Evolutionary conservation across 2,329 filamentous ascomycete genomes (phyloP).

Genomic region (Stagonosporopsis vannaccii): DNA sequence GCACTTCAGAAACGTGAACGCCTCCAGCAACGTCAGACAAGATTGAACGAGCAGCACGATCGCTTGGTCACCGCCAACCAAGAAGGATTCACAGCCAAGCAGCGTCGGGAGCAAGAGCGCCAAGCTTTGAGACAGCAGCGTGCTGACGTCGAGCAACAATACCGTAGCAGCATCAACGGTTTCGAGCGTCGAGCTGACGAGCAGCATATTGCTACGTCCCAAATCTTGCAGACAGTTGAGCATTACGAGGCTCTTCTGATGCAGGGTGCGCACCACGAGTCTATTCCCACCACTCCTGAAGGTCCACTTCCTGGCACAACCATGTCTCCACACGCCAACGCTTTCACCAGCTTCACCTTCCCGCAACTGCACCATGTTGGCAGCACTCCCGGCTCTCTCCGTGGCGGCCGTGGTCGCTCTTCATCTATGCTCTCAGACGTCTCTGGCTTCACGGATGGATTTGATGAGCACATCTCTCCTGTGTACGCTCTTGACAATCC

Average conservation of each 20-base stretch:
- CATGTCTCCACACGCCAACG: constrained; percentile 45
- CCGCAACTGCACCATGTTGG: constrained; percentile 41
- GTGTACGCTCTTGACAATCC: constrained; percentile 44
- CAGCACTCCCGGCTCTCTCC: constrained; percentile 45
- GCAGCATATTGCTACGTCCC: constrained; percentile 46
- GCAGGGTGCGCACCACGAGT: constrained; percentile 49
- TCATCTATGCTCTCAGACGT: constrained; percentile 61
- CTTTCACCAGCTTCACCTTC: constrained; percentile 50
- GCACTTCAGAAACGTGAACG: constrained; percentile 75
- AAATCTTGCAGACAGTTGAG: constrained; percentile 46
- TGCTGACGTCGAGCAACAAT: constrained; percentile 47
- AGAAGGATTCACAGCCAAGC: constrained; percentile 69
- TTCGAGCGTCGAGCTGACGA: constrained; percentile 50
- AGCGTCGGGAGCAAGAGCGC: constrained; percentile 51
- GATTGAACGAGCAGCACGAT: constrained; percentile 75
- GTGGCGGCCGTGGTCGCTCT: constrained; percentile 55
- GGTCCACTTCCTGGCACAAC: constrained; percentile 63
- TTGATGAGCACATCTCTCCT: constrained; percentile 45
- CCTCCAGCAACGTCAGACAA: constrained; percentile 72
- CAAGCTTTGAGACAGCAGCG: constrained; percentile 47
- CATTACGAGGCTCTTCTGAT: constrained; percentile 52
- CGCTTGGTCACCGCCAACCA: constrained; percentile 74
- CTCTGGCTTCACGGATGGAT: constrained; percentile 59
- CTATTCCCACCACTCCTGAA: constrained; percentile 64
- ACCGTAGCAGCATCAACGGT: constrained; percentile 48